Evolutionary conservation across 768 basidiomycete species (phyloP), one percentile per base, ranked within the genome.

Genomic region (Coprinellus aureogranulatus): DNA sequence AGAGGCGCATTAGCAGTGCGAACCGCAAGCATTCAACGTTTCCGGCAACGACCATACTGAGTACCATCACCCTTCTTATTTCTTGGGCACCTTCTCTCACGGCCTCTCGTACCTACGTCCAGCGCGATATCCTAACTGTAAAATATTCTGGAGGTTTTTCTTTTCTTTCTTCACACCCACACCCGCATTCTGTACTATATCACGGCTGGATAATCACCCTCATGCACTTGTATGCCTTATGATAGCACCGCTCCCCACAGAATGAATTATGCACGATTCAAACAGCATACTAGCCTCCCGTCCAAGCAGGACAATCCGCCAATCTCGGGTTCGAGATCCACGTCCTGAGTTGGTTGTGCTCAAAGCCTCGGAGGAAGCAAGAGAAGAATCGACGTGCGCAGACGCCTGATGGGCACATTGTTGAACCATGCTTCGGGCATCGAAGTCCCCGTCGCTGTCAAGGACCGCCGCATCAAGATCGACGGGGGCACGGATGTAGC

Each of bases 1-100:
- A 20, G 76, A 78, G 31, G 66, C 75, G 59, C 78, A 34, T 6
- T 34, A 14, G 14, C n/a, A n/a, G n/a, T n/a, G n/a, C n/a, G n/a
- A n/a, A n/a, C n/a, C n/a, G n/a, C n/a, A n/a, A n/a, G n/a, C n/a
- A n/a, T n/a, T n/a, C n/a, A n/a, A n/a, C n/a, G n/a, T n/a, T n/a
- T n/a, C n/a, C n/a, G n/a, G n/a, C n/a, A n/a, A n/a, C n/a, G n/a
- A n/a, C n/a, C n/a, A n/a, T n/a, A n/a, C n/a, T n/a, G n/a, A n/a
- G n/a, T n/a, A n/a, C n/a, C n/a, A n/a, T n/a, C n/a, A n/a, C n/a
- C n/a, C n/a, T n/a, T n/a, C n/a, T n/a, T n/a, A n/a, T n/a, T n/a
- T n/a, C n/a, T n/a, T n/a, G n/a, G n/a, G n/a, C n/a, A n/a, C n/a
- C n/a, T n/a, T n/a, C n/a, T n/a, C n/a, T n/a, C n/a, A n/a, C n/a